These are phyloP conservation scores for Aspergillus taichungensis DNA, from an alignment of 495 filamentous ascomycete species.

Conservation along the genomic window DNA sequence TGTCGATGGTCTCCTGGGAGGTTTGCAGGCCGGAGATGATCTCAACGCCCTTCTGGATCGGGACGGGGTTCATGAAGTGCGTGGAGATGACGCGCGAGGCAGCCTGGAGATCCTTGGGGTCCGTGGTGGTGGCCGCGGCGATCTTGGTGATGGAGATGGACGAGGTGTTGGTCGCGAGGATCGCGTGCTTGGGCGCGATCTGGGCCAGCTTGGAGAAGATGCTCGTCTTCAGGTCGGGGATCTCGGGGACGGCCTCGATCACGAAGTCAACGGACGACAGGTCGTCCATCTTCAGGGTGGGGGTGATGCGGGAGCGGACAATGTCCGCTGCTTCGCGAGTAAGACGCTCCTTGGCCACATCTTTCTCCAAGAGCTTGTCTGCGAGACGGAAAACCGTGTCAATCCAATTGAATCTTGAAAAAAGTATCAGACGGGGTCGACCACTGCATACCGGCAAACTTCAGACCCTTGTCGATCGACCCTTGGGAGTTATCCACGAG, in stretches of 20 bases:
- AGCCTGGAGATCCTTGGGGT: slow-evolving; percentile 70
- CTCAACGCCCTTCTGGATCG: slow-evolving; percentile 94
- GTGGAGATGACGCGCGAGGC: slow-evolving; percentile 87
- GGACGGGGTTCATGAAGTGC: slow-evolving; percentile 99
- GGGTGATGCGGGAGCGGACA: slow-evolving; percentile 54
- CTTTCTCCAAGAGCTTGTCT: slow-evolving; percentile 91
- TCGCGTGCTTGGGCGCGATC: slow-evolving; percentile 76
- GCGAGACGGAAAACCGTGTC: background rate
- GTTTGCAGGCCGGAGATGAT: slow-evolving; percentile 94
- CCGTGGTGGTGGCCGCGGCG: slow-evolving; percentile 68
- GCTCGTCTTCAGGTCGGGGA: slow-evolving; percentile 71
- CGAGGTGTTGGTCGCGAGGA: slow-evolving; percentile 94
- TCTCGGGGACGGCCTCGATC: slow-evolving; percentile 96
- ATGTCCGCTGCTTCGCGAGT: slow-evolving; percentile 68
- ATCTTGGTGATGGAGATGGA: slow-evolving; percentile 97
- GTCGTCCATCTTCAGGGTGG: slow-evolving; percentile 66
- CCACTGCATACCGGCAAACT: slow-evolving; percentile 64
- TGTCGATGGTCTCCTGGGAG: slow-evolving; percentile 66
- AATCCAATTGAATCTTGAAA: background rate
- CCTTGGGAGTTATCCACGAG: slow-evolving; percentile 78
- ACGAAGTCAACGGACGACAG: slow-evolving; percentile 89
- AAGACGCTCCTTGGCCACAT: slow-evolving; percentile 75
- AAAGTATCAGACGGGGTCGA: background rate
- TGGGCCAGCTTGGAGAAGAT: slow-evolving; percentile 82
- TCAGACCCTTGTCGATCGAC: slow-evolving; percentile 84